Evolutionary conservation across 495 filamentous ascomycete species (phyloP).

Genomic region (Alectoria sarmentosa): DNA sequence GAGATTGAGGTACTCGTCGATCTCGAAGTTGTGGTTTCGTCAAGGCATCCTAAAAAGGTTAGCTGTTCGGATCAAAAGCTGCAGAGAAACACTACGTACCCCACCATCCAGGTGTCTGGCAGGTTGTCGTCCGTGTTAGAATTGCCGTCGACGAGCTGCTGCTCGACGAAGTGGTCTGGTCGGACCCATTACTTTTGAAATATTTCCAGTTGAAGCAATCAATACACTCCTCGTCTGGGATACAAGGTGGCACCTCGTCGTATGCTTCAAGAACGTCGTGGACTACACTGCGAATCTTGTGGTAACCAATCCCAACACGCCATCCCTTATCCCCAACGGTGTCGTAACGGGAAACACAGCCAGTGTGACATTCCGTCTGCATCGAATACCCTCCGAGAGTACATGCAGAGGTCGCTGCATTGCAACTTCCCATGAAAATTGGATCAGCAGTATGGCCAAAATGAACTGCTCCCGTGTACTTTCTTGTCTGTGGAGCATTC

Average conservation of each 20-base stretch:
- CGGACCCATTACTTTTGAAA: slow-evolving; percentile 80
- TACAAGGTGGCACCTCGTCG: slow-evolving; percentile 69
- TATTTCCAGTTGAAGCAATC: slow-evolving; percentile 95
- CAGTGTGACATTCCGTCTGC: slow-evolving; percentile 86
- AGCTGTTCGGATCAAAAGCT: background rate
- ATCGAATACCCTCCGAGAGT: slow-evolving; percentile 92
- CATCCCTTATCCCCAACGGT: slow-evolving; percentile 84
- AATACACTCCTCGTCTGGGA: slow-evolving; percentile 64
- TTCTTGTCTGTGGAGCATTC: slow-evolving; percentile 58
- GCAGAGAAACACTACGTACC: slow-evolving; percentile 24
- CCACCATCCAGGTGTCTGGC: slow-evolving; percentile 76
- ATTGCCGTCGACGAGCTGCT: slow-evolving; percentile 45
- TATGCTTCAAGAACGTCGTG: slow-evolving; percentile 77
- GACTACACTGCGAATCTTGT: slow-evolving; percentile 81
- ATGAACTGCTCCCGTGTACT: slow-evolving; percentile 76
- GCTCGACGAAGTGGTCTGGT: slow-evolving; percentile 58
- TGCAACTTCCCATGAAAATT: slow-evolving; percentile 89
- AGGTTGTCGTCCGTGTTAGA: slow-evolving; percentile 71
- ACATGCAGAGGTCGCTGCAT: slow-evolving; percentile 77
- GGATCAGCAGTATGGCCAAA: slow-evolving; percentile 96
- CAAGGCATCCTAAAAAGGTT: slow-evolving; percentile 17
- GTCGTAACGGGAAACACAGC: slow-evolving; percentile 82
- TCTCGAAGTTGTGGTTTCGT: slow-evolving; percentile 39
- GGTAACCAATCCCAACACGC: slow-evolving; percentile 76
- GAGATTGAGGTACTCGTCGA: slow-evolving; percentile 38